phyloP scores from a whole-genome alignment of 257 asterid genomes.

The Solanum lignicaule region DNA sequence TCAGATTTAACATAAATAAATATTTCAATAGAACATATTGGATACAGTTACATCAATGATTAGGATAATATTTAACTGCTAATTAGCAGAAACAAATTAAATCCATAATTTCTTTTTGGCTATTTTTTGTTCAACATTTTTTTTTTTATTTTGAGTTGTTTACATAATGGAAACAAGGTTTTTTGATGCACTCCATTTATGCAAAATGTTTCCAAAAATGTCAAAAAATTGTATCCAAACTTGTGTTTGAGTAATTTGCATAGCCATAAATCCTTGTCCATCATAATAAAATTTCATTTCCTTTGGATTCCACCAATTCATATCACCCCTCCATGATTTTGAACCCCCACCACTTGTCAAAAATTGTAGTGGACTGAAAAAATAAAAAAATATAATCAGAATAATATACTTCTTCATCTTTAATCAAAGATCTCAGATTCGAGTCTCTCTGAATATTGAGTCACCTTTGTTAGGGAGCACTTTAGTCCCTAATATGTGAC shows the following conservation, averaged over 20 bases:
- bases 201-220: conserved; percentile 24
- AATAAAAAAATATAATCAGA: neutral
- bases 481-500: neutral
- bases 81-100: neutral
- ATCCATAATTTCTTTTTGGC: neutral
- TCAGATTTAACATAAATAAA: neutral
- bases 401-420: neutral
- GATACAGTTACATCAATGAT: neutral
- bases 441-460: accelerated
- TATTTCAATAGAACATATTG: neutral
- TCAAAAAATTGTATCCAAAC: conserved; percentile 28
- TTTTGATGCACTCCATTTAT: conserved; percentile 10
- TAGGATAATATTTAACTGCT: neutral
- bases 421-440: accelerated
- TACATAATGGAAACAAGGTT: neutral
- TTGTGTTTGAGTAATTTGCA: conserved; percentile 28
- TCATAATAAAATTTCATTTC: conserved; percentile 43
- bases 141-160: neutral
- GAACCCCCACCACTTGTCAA: conserved; percentile 90
- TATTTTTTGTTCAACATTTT: neutral
- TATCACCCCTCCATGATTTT: conserved; percentile 57
- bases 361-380: conserved; percentile 30
- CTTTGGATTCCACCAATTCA: conserved; percentile 12
- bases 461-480: accelerated
- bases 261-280: conserved; percentile 70